phyloP scores from a whole-genome alignment of 2,329 filamentous ascomycete species.

The Botrytis fabae region DNA sequence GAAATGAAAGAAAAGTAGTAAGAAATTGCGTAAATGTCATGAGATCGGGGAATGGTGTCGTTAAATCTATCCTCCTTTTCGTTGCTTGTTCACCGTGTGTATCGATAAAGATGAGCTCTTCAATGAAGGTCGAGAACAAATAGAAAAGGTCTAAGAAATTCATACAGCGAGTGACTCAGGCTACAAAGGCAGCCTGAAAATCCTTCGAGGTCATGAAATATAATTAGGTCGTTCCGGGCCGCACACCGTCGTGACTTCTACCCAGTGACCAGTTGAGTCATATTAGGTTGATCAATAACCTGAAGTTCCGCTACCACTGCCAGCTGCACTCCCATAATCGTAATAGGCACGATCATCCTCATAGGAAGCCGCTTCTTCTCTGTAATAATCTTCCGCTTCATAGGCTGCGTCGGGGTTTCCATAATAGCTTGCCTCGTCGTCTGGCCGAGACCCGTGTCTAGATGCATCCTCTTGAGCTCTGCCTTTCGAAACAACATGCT shows the following conservation, averaged over 20 bases:
- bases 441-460: conserved; percentile 41
- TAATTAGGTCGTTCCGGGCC: conserved; percentile 10
- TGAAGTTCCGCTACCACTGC: conserved; percentile 33
- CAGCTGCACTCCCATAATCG: conserved; percentile 38
- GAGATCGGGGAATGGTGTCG: conserved; percentile 2
- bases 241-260: background rate
- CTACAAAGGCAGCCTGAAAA: background rate
- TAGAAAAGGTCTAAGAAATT: background rate
- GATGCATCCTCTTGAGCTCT: conserved; percentile 48
- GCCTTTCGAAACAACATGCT: conserved; percentile 49
- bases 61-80: conserved; percentile 16
- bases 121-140: background rate
- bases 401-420: conserved; percentile 27
- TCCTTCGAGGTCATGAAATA: background rate
- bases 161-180: background rate
- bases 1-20: background rate
- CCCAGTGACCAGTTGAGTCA: background rate
- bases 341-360: conserved; percentile 36
- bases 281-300: conserved; percentile 12
- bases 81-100: conserved; percentile 6
- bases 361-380: conserved; percentile 33
- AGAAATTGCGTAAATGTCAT: background rate
- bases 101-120: background rate
- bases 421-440: conserved; percentile 34
- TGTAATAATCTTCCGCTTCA: conserved; percentile 35